Evolutionary conservation across 2,329 filamentous ascomycete genomes (phyloP).

Genomic region (Penicillium sp.): DNA sequence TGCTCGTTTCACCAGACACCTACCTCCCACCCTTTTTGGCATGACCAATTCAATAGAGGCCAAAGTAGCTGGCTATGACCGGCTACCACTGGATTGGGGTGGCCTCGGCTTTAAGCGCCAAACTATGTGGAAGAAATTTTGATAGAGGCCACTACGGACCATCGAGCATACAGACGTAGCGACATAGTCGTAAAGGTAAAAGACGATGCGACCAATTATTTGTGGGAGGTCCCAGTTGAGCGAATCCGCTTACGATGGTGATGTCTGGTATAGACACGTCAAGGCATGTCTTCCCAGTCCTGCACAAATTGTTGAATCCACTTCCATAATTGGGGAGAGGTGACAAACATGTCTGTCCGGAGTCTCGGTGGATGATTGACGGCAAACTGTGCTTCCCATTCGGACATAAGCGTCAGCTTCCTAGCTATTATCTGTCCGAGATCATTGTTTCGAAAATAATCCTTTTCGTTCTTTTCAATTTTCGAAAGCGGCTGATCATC

Average conservation of each 20-base stretch:
- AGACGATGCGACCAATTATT: neutral
- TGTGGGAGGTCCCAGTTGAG: neutral
- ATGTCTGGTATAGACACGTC: neutral
- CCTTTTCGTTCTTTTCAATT: neutral
- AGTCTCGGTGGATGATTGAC: conserved; percentile 6
- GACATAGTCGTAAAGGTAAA: too few relatives aligned
- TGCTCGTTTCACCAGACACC: neutral
- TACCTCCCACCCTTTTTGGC: neutral
- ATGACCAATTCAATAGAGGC: neutral
- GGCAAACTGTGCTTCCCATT: neutral
- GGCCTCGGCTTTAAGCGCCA: too few relatives aligned
- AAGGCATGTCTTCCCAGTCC: conserved; percentile 13
- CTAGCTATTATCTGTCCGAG: neutral
- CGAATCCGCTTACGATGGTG: neutral
- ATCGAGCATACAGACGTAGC: too few relatives aligned
- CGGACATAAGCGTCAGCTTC: neutral
- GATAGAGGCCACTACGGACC: too few relatives aligned
- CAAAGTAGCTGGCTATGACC: too few relatives aligned
- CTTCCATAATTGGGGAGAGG: conserved; percentile 20
- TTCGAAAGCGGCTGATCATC: neutral
- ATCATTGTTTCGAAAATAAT: neutral
- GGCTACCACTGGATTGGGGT: too few relatives aligned
- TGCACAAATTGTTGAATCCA: conserved; percentile 17
- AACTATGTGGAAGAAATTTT: too few relatives aligned
- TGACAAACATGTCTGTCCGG: conserved; percentile 18